Evolutionary conservation across 306 rosid species (phyloP), one percentile per base, ranked within the genome.

Genomic region (Hippophae rhamnoides): DNA sequence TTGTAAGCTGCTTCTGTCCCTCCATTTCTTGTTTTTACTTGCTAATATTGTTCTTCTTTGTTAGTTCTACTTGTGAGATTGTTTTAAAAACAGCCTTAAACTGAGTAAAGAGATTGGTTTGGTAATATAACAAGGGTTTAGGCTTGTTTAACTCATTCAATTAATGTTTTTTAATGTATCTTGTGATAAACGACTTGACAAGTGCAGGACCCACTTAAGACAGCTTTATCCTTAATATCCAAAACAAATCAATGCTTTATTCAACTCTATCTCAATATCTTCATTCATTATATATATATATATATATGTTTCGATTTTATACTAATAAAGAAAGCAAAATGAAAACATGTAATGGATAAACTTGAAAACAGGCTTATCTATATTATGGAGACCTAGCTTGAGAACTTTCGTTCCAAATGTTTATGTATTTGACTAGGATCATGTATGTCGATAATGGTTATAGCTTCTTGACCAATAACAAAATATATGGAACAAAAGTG

Each of bases 1-100:
- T 68, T 25, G 8, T 52, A 61, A 54, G 73, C 68, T 59, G 79
- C 60, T 78, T 81, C 47, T 72, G 95, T 61, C 72, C 78, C 61
- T 42, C 74, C 78, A 72, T 65, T 52, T 66, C 46, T 40, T 64
- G 1, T 62, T 23, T 23, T 54, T 14, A 11, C 38, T 11, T 14
- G 6, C 27, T 41, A 5, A 56, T 61, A 7, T 9, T 48, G 40
- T 56, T 50, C 9, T 27, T 12, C 41, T 8, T 41, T 64, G 27
- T n/a, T n/a, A n/a, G n/a, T 45, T 26, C 10, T 27, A 5, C 12
- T 10, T 51, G 7, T 31, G 41, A 5, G 6, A 14, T 52, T 50
- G 8, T 61, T 18, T 18, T 18, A 18, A 18, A 46, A 26, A 13
- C 23, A 31, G 23, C 13, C 9, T 13, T 60, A 13, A 45, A 11